These are phyloP conservation scores for Urostyla sp. DNA, from an alignment of 73 alveolate genomes.

Conservation along the genomic window DNA sequence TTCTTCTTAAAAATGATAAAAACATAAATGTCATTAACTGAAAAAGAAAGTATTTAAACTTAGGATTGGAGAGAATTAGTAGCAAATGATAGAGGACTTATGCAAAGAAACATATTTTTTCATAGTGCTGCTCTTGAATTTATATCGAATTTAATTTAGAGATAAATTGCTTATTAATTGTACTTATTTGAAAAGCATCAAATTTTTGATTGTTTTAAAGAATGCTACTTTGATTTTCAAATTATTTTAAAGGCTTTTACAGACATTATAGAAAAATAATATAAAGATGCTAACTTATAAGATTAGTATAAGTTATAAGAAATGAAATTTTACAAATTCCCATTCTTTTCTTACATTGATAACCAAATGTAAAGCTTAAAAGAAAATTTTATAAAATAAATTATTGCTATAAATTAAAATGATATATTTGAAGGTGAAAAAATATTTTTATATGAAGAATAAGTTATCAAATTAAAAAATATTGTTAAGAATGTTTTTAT, in stretches of 20 bases:
- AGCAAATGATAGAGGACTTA: background rate
- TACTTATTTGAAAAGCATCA: background rate
- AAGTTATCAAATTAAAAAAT: background rate
- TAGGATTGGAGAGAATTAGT: background rate
- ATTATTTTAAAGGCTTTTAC: too few species aligned
- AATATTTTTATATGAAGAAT: background rate
- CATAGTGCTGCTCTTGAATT: background rate
- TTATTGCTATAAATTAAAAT: too few species aligned
- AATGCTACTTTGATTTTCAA: background rate
- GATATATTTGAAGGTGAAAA: background rate
- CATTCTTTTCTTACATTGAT: background rate
- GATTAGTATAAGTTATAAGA: background rate
- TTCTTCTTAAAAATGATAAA: too few species aligned
- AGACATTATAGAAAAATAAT: background rate
- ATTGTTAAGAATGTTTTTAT: background rate
- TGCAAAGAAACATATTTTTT: background rate
- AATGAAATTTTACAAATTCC: too few species aligned
- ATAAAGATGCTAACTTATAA: too few species aligned
- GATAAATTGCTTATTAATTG: background rate
- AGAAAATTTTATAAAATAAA: background rate
- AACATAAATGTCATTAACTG: too few species aligned
- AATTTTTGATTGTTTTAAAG: background rate
- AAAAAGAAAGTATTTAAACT: background rate
- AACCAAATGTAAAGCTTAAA: background rate
- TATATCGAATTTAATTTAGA: background rate